phyloP scores from a whole-genome alignment of 768 basidiomycete species.

The Tulasnella sp. region DNA sequence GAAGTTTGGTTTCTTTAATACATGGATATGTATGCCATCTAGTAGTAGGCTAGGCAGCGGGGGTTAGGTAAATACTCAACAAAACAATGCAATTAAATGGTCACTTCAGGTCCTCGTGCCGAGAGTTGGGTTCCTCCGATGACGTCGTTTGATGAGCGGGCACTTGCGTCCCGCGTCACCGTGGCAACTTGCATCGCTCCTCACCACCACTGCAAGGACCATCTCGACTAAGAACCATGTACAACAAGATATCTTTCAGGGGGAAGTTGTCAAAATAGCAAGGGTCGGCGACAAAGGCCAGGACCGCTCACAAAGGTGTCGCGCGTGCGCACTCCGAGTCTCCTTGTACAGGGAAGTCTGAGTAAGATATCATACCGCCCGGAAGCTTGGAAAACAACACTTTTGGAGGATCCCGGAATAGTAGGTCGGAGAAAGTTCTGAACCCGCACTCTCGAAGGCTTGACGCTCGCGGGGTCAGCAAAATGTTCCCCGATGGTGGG shows the following conservation, averaged over 20 bases:
- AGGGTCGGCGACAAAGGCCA: too few species aligned
- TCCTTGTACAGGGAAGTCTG: neutral
- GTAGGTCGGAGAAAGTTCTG: slow-evolving; percentile 23
- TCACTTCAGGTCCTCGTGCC: too few species aligned
- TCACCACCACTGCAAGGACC: neutral
- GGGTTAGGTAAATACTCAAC: neutral
- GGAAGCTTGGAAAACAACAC: neutral
- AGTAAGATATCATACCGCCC: neutral
- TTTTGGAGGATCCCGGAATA: slow-evolving; percentile 23
- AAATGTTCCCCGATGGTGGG: neutral
- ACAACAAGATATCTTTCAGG: neutral
- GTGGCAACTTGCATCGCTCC: neutral
- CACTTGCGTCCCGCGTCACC: too few species aligned
- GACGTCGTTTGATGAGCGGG: too few species aligned
- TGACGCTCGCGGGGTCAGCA: slow-evolving; percentile 6
- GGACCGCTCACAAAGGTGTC: slow-evolving; percentile 51
- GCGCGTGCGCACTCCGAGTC: too few species aligned
- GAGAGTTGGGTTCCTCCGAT: too few species aligned
- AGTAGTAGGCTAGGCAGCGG: neutral
- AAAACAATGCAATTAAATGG: neutral
- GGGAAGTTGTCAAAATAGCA: neutral
- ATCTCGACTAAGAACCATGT: neutral
- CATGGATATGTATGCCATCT: neutral
- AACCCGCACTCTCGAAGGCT: slow-evolving; percentile 13
- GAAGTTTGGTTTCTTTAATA: neutral